Percentiles rank a stretch among this genome's conserved stretches.
These are phyloP conservation scores for Metschnikowia lochheadii DNA, from an alignment of 805 yeast species.

Conservation along the genomic window DNA sequence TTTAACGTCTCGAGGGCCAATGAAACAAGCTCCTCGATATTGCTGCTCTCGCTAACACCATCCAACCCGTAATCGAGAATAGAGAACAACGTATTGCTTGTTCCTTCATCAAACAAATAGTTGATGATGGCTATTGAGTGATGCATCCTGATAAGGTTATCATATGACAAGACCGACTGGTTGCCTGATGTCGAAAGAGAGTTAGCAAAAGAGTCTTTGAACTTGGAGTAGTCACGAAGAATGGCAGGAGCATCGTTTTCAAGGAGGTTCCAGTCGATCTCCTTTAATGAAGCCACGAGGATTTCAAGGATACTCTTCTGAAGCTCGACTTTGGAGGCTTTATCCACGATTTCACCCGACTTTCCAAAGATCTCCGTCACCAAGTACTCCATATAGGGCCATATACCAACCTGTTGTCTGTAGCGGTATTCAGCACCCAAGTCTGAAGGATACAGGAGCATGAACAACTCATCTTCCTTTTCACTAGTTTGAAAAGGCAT, in stretches of 20 bases:
- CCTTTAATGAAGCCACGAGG: constrained; percentile 36
- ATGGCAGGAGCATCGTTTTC: constrained; percentile 50
- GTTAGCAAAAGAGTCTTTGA: constrained; percentile 22
- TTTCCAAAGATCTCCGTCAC: constrained; percentile 62
- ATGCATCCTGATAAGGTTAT: constrained; percentile 50
- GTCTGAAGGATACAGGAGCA: constrained; percentile 54
- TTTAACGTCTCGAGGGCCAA: constrained; percentile 44
- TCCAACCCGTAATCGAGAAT: constrained; percentile 59
- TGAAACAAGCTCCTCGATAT: constrained; percentile 33
- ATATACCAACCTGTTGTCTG: constrained; percentile 51
- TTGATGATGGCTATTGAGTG: constrained; percentile 67
- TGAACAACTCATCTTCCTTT: constrained; percentile 13
- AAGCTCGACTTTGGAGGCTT: constrained; percentile 37
- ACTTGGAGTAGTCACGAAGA: constrained; percentile 21
- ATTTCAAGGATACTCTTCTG: constrained; percentile 54
- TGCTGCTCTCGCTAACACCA: constrained; percentile 40
- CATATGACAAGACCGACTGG: constrained; percentile 11
- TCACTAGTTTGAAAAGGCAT: constrained; percentile 18
- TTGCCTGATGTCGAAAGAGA: constrained; percentile 16
- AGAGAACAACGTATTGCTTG: constrained; percentile 52
- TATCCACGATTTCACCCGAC: constrained; percentile 35
- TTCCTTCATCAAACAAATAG: constrained; percentile 56
- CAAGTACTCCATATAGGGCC: constrained; percentile 77
- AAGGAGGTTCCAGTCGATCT: constrained; percentile 43
- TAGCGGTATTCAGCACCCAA: constrained; percentile 57